A percentile compares a stretch with the other conserved stretches of the same genome.
Conservation (phyloP, 208 protist species). For the Acanthamoeba polyphaga region DNA sequence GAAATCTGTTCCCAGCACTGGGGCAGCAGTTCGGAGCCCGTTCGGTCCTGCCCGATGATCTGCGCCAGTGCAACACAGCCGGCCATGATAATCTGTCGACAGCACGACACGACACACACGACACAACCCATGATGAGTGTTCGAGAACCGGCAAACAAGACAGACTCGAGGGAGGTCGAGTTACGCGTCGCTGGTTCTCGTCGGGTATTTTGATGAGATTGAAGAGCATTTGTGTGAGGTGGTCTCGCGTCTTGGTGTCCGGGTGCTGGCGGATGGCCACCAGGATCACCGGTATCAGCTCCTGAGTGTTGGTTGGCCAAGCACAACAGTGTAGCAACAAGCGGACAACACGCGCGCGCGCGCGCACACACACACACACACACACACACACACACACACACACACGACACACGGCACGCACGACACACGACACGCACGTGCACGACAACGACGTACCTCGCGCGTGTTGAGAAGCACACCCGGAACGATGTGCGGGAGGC, state of each 20-base stretch:
- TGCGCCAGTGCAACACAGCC: constrained; percentile 81
- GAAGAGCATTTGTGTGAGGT: constrained; percentile 84
- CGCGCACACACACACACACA: too few relatives aligned
- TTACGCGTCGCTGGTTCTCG: constrained; percentile 77
- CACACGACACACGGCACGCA: too few relatives aligned
- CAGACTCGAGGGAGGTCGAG: too few relatives aligned
- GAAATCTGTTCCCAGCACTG: constrained; percentile 87
- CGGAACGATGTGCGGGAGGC: constrained; percentile 86
- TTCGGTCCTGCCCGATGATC: constrained; percentile 80
- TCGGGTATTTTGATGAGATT: constrained; percentile 88
- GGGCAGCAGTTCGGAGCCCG: constrained; percentile 83
- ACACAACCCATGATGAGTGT: neutral
- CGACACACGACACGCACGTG: neutral
- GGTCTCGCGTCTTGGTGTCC: constrained; percentile 79
- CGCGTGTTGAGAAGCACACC: constrained; percentile 87
- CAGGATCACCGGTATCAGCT: constrained; percentile 87
- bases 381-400: neutral
- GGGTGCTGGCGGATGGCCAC: constrained; percentile 83
- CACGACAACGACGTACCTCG: constrained; percentile 72
- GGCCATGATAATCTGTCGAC: constrained; percentile 80
- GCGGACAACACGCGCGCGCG: too few relatives aligned
- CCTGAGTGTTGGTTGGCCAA: constrained; percentile 11
- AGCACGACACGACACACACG: neutral
- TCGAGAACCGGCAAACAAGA: neutral
- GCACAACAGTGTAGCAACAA: too few relatives aligned